Evolutionary conservation across 768 basidiomycete genomes (phyloP), one percentile per base, ranked within the genome.

Genomic region (Rhodotorula taiwanensis): DNA sequence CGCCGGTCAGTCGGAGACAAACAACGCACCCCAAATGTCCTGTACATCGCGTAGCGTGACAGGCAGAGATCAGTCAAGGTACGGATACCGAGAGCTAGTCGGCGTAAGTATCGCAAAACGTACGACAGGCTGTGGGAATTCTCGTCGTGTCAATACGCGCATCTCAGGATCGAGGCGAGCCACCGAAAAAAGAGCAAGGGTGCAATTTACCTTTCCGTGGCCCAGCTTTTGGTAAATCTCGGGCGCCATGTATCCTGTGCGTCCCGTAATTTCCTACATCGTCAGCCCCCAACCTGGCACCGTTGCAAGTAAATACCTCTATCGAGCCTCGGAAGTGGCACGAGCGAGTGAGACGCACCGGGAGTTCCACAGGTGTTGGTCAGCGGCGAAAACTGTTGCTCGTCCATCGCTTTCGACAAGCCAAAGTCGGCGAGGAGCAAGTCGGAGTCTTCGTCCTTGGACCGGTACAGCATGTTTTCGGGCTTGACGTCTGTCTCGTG

Each of bases 351-450:
- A 33, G 23, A 25, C 47, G 36, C 31, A 66, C 73, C 70, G 31
- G 71, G 91, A 4, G 91, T 93, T 20, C 94, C 94, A 71, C 94
- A 99, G 42, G 97, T 88, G 75, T 97, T 95, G 0, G 92, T 97
- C 67, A 99, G 79, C 72, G 88, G 76, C 59, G 83, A 86, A 71
- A 92, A 81, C 76, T 90, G 90, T 65, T 88, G 85, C 70, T 90
- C 89, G 42, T 93, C 86, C 82, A 98, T 87, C 45, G 97, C 82
- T 39, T 90, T 84, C 16, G 49, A 50, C 62, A 95, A 81, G 23
- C 93, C 94, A 75, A 99, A 99, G 76, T 99, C 94, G 0, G 94
- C 94, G 61, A 99, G 85, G 85, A 95, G 89, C 72, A 99, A 86
- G 72, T 94, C 92, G 21, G 92, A 86, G 45, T 90, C 88, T 75